phyloP scores from a whole-genome alignment of 345 rosid genomes.

The Sapria himalayana region DNA sequence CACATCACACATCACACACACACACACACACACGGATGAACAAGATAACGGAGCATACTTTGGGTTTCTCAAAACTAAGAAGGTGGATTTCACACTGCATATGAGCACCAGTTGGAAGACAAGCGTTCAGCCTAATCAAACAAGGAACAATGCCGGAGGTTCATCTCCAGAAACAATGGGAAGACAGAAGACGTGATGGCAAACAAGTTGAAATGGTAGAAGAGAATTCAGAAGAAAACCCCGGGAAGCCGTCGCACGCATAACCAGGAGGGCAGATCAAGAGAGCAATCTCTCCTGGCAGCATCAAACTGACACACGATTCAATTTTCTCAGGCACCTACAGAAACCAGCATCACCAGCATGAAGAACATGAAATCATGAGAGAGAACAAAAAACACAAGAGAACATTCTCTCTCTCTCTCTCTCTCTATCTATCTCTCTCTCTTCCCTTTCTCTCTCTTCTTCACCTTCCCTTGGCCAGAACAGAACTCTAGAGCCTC shows the following conservation, averaged over 20 bases:
- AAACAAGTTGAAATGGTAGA: conserved; percentile 2
- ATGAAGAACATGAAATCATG: too few relatives aligned
- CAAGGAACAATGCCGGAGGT: conserved; percentile 1
- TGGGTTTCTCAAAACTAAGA: conserved; percentile 85
- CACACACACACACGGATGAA: too few relatives aligned
- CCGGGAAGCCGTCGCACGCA: conserved; percentile 75
- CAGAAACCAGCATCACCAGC: too few relatives aligned
- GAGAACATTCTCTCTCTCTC: too few relatives aligned
- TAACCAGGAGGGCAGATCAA: conserved; percentile 95
- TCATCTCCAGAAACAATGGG: too few relatives aligned
- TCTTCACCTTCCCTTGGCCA: conserved; percentile 92
- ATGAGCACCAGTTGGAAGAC: conserved; percentile 80
- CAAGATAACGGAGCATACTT: too few relatives aligned
- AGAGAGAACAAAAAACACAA: too few relatives aligned
- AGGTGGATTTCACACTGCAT: conserved; percentile 93
- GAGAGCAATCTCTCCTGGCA: conserved; percentile 79
- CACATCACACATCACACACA: not conserved
- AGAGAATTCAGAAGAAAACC: conserved; percentile 21
- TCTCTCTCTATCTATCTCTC: too few relatives aligned
- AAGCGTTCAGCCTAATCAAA: conserved; percentile 41
- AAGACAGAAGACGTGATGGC: not conserved
- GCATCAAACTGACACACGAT: conserved; percentile 89
- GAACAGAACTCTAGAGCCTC: conserved; percentile 86
- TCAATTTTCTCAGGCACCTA: conserved; percentile 98
- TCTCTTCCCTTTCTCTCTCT: too few relatives aligned